These are phyloP conservation scores for Stylosanthes scabra DNA, from an alignment of 331 rosid species.

Conservation along the genomic window DNA sequence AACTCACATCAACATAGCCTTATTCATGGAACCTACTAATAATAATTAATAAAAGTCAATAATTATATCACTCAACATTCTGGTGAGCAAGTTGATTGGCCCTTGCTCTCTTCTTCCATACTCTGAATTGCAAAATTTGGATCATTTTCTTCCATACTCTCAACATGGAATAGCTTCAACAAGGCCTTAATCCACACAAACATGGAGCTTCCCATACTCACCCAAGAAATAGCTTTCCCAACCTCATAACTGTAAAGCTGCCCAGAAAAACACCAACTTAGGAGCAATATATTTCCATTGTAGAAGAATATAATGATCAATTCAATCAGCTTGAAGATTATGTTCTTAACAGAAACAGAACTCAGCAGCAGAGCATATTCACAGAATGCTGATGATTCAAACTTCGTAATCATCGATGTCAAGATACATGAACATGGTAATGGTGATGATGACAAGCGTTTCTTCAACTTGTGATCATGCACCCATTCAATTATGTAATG, in stretches of 20 bases:
- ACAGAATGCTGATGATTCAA: conserved; percentile 17
- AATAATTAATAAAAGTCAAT: background rate
- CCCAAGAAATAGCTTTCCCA: conserved; percentile 52
- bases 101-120: conserved; percentile 13
- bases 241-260: conserved; percentile 41
- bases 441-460: background rate
- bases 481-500: conserved; percentile 34
- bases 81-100: conserved; percentile 23
- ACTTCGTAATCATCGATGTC: conserved; percentile 14
- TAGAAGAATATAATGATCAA: conserved; percentile 31
- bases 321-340: conserved; percentile 30
- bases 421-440: background rate
- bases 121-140: conserved; percentile 4
- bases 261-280: conserved; percentile 54
- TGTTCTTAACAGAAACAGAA: conserved; percentile 20
- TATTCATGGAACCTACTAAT: conserved; percentile 24
- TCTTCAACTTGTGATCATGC: conserved; percentile 27
- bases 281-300: conserved; percentile 47
- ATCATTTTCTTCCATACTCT: conserved; percentile 23
- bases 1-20: conserved; percentile 19
- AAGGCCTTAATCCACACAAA: conserved; percentile 55
- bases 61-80: conserved; percentile 24
- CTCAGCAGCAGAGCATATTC: conserved; percentile 36
- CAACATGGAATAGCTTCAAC: conserved; percentile 19
- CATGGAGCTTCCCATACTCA: conserved; percentile 52